Base-by-base conservation (phyloP, 306 rosid genomes). In the Glycine soja region DNA sequence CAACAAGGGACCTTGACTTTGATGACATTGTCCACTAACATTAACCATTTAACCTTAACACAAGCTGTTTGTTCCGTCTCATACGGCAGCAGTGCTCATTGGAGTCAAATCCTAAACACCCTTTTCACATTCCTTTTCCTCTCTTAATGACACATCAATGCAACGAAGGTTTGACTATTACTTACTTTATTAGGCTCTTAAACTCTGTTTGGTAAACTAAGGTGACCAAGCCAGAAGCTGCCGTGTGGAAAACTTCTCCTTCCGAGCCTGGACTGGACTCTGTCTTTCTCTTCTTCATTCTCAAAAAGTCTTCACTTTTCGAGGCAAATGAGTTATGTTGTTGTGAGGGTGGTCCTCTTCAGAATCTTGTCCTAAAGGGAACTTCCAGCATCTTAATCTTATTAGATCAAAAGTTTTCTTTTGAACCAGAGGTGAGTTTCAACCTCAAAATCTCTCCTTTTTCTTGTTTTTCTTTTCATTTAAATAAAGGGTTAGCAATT, bases 231-330 rank as follows among this genome's bases (percentile, higher is more conserved):
- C 79, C 43, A 45, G 19, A 77, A 72, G 43, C 68, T 88, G 87
- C 92, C 92, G 93, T 83, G 94, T 85, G 53, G 54, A 42, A 42
- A 85, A 77, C 92, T 84, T 80, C 51, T 76, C 54, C 16, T 52
- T 10, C 3, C 18, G 12, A 19, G 36, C 36, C 36, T 58, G 36
- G 36, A 58, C 6, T 58, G 13, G 11, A 14, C 38, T 2, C 32
- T 4, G 11, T 38, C 74, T 43, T 46, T 14, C 64, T 81, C 45
- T 76, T 74, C n/a, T 76, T 74, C n/a, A 7, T 62, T 64, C 34
- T 74, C 45, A 15, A 2, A 36, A 57, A 52, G 43, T 67, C 69
- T 54, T 72, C 13, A 19, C 68, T 18, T 64, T 73, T 79, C 51
- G 54, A 61, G 77, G 62, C 79, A 40, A 40, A 65, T 82, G 84